A percentile compares a stretch with the other conserved stretches of the same genome.
Evolutionary conservation across 352 stramenopile species (phyloP).

Genomic region (Globisporangium nodosum): DNA sequence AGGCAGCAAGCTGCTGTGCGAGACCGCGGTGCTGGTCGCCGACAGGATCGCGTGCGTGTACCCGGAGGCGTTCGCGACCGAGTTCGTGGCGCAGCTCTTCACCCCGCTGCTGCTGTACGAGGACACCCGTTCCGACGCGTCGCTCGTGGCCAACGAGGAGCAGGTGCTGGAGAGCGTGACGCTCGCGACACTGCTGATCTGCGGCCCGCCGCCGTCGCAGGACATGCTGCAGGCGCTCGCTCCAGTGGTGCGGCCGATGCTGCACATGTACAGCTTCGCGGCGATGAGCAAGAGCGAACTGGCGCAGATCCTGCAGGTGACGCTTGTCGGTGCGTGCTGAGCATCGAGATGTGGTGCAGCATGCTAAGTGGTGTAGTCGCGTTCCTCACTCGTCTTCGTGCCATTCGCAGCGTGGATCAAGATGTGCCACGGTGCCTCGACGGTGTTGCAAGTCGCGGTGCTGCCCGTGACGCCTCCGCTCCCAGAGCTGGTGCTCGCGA

Average conservation of each 20-base stretch:
- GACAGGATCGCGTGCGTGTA: constrained; percentile 50
- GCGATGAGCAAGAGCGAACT: constrained; percentile 60
- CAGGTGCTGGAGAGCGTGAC: constrained; percentile 46
- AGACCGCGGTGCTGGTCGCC: constrained; percentile 60
- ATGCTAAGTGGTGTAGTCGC: neutral
- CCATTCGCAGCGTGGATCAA: constrained; percentile 27
- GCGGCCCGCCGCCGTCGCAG: constrained; percentile 57
- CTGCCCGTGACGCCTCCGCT: constrained; percentile 44
- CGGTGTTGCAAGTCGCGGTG: constrained; percentile 49
- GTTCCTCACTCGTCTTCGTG: neutral
- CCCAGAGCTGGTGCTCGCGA: constrained; percentile 18
- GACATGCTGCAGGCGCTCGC: constrained; percentile 38
- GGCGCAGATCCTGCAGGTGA: constrained; percentile 34
- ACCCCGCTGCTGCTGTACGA: constrained; percentile 63
- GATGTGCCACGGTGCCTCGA: constrained; percentile 16
- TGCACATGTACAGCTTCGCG: constrained; percentile 75
- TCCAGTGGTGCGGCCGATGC: constrained; percentile 47
- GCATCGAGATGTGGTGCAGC: neutral
- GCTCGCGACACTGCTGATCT: constrained; percentile 53
- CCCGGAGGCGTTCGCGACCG: constrained; percentile 33
- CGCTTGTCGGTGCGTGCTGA: constrained; percentile 34
- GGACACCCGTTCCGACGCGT: constrained; percentile 12
- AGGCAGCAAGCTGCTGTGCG: constrained; percentile 63
- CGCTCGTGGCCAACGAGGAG: constrained; percentile 27
- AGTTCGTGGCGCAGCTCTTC: constrained; percentile 55